phyloP scores from a whole-genome alignment of 495 filamentous ascomycete species.

The Annulohypoxylon moriforme region DNA sequence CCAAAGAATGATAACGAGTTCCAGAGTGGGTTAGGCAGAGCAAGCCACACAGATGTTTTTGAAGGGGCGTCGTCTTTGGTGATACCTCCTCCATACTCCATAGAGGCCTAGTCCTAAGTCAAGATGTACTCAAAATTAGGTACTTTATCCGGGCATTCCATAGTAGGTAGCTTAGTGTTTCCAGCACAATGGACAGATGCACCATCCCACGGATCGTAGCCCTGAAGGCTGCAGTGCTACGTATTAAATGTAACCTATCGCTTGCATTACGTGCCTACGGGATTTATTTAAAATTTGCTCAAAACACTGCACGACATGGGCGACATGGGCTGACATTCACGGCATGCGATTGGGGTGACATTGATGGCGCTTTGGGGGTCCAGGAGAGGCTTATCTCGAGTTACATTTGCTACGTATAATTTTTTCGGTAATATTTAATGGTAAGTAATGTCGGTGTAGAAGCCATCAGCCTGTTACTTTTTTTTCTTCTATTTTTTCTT shows the following conservation, averaged over 20 bases:
- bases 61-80: not conserved
- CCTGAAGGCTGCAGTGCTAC: slow-evolving; percentile 39
- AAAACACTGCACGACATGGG: slow-evolving; percentile 41
- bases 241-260: slow-evolving; percentile 37
- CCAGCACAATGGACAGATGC: slow-evolving; percentile 43
- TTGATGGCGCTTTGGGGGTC: slow-evolving; percentile 9
- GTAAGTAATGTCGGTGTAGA: slow-evolving; percentile 27
- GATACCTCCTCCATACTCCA: not conserved
- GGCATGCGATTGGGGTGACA: slow-evolving; percentile 40
- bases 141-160: slow-evolving; percentile 25
- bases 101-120: slow-evolving; percentile 2
- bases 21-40: slow-evolving; percentile 23
- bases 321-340: slow-evolving; percentile 43
- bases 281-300: slow-evolving; percentile 45
- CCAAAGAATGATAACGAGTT: slow-evolving; percentile 14
- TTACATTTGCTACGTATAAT: slow-evolving; percentile 22
- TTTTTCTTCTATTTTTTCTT: not conserved
- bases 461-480: slow-evolving; percentile 7
- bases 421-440: slow-evolving; percentile 4
- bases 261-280: slow-evolving; percentile 37
- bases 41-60: not conserved
- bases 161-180: slow-evolving; percentile 18
- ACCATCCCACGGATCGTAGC: slow-evolving; percentile 42
- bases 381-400: slow-evolving; percentile 39
- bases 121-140: not conserved